A percentile compares a stretch with the other conserved stretches of the same genome.
Conservation (phyloP, 257 asterid species). For the Solanum raphanifolium region DNA sequence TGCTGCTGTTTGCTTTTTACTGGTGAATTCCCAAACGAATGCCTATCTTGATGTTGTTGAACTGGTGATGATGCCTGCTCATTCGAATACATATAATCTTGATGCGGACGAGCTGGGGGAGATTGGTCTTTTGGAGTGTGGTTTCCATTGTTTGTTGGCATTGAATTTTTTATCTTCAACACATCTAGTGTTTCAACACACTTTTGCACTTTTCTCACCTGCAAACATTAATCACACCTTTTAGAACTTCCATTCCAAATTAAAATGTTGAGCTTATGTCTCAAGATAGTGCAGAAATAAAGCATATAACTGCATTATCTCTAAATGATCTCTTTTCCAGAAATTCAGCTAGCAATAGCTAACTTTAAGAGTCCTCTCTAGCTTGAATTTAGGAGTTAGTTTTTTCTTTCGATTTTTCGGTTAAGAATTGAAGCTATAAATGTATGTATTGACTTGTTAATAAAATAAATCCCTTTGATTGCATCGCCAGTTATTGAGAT, state of each 20-base stretch:
- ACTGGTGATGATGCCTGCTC: constrained; percentile 7
- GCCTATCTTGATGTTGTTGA: constrained; percentile 6
- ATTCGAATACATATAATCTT: not conserved
- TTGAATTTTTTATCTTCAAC: constrained; percentile 27
- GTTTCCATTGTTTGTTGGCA: constrained; percentile 10
- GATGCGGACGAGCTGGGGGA: constrained; percentile 1
- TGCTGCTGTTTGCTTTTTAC: not conserved
- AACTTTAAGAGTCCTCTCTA: not conserved
- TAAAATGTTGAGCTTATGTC: not conserved
- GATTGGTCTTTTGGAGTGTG: not conserved
- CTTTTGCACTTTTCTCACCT: constrained; percentile 36
- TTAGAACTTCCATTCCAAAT: not conserved
- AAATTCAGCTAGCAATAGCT: not conserved
- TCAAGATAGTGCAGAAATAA: not conserved
- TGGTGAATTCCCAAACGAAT: not conserved
- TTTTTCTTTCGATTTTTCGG: not conserved
- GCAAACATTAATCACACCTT: not conserved
- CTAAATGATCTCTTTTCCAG: not conserved
- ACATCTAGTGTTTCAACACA: constrained; percentile 31
- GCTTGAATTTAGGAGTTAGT: not conserved
- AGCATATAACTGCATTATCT: not conserved
- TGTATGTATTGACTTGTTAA: not conserved
- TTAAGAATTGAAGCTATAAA: not conserved
- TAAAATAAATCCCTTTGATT: not conserved
- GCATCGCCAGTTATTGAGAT: not conserved